Evolutionary conservation across 495 filamentous ascomycete genomes (phyloP), one percentile per base, ranked within the genome.

Genomic region (Penicillium riverlandense): DNA sequence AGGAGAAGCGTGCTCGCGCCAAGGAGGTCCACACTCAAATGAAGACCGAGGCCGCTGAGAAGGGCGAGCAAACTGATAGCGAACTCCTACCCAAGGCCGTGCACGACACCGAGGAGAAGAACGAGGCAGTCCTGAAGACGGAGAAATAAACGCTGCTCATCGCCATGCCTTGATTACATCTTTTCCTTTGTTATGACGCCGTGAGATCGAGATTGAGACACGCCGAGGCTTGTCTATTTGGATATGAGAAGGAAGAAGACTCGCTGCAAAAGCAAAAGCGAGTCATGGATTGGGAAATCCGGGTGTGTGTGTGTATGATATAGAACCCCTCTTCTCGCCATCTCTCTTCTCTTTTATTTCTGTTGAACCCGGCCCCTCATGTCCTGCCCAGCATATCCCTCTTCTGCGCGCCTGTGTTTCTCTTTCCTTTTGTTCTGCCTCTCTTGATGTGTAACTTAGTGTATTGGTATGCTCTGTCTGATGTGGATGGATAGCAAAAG

Each of bases 21-120:
- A 53, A 57, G 49, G 57, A 64, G n/a, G 46, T 52, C 38, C 40
- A 39, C 32, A 28, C 41, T 31, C 45, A 61, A 47, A 44, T 57
- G 29, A 53, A 64, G 49, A 40, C 57, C 41, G 55, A 54, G 1
- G 15, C 35, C 6, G 38, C 41, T n/a, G 48, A 43, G 37, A 37
- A 53, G 22, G 60, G 44, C 41, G 59, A 54, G 46, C 49, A 39
- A 16, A 38, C 62, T 36, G 72, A 77, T 53, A 62, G 55, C 37
- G 74, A 71, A 2, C 53, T 55, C 16, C 46, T 77, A 38, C 70
- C 77, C 41, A 79, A 77, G 62, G 71, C 71, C 35, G 57, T 58
- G 36, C 67, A 72, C 55, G 71, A 79, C 54, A 63, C 65, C n/a
- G 61, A 66, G 43, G 46, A 47, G 37, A 57, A 61, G 52, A 62